Evolutionary conservation across 179 eudicot genomes (phyloP).

Genomic region (Gypsophila paniculata): DNA sequence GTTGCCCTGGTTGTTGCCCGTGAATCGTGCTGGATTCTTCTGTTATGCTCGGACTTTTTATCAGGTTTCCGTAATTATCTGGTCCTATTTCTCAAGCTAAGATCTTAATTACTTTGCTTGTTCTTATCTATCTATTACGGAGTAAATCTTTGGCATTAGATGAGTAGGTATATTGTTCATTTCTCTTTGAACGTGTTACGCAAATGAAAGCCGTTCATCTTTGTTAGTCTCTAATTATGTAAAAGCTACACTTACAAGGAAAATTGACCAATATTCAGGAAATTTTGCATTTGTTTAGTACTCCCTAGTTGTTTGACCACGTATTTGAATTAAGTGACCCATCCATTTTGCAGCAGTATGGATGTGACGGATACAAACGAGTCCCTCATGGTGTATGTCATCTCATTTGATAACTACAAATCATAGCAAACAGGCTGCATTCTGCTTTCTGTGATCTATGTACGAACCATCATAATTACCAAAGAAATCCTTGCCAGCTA

Average conservation of each 20-base stretch:
- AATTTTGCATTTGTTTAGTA: neutral
- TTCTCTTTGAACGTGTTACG: slow-evolving; percentile 26
- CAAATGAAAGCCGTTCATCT: neutral
- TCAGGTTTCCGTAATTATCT: slow-evolving; percentile 20
- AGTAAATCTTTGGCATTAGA: slow-evolving; percentile 16
- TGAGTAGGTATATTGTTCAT: slow-evolving; percentile 20
- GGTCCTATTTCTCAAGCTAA: slow-evolving; percentile 3
- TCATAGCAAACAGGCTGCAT: neutral
- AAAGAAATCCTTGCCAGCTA: neutral
- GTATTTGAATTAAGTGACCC: too few species aligned
- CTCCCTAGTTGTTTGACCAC: too few species aligned
- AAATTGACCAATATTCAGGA: slow-evolving; percentile 5
- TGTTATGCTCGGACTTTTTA: neutral
- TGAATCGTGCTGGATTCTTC: slow-evolving; percentile 17
- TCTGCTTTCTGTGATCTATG: neutral
- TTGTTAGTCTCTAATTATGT: slow-evolving; percentile 16
- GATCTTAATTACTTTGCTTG: slow-evolving; percentile 16
- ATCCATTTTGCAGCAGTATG: neutral
- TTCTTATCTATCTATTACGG: slow-evolving; percentile 11
- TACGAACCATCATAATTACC: neutral
- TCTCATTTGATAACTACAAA: neutral
- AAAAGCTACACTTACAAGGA: slow-evolving; percentile 17
- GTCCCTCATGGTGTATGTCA: neutral
- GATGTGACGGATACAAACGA: slow-evolving; percentile 3
- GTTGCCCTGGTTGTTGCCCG: slow-evolving; percentile 65